Evolutionary conservation across 2,329 filamentous ascomycete genomes (phyloP).

Genomic region (Ampelomyces quisqualis): DNA sequence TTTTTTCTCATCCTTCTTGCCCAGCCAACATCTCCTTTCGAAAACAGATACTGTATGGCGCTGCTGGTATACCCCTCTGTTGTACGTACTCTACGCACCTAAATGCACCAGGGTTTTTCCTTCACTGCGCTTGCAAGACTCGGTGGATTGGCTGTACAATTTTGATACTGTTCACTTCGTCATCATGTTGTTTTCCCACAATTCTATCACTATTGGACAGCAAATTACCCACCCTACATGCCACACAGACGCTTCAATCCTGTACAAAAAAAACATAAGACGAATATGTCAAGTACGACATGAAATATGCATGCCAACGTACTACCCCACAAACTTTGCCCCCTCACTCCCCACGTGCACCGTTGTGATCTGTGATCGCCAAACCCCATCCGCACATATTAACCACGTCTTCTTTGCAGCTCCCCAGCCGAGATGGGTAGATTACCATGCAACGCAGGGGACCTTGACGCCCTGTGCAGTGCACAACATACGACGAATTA

Average conservation of each 20-base stretch:
- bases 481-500: constrained; percentile 8
- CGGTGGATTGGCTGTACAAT: not conserved
- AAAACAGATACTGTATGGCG: constrained; percentile 17
- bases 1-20: constrained; percentile 5
- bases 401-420: too few relatives aligned
- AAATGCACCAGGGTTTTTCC: not conserved
- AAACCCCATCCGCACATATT: too few relatives aligned
- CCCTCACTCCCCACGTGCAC: constrained; percentile 3
- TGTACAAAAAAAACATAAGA: constrained; percentile 17
- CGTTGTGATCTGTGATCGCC: not conserved
- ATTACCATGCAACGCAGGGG: constrained; percentile 1
- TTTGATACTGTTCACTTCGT: constrained; percentile 8
- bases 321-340: constrained; percentile 16
- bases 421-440: too few relatives aligned
- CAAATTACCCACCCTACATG: not conserved
- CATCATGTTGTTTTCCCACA: constrained; percentile 4
- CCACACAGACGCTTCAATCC: constrained; percentile 9
- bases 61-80: constrained; percentile 38
- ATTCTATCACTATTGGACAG: constrained; percentile 2
- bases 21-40: constrained; percentile 1
- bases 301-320: constrained; percentile 14
- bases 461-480: constrained; percentile 3
- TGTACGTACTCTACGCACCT: constrained; percentile 31
- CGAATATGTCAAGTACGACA: constrained; percentile 12
- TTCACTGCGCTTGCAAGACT: not conserved